A percentile compares a stretch with the other conserved stretches of the same genome.
These are phyloP conservation scores for Lecanosticta acicola DNA, from an alignment of 2,329 filamentous ascomycete species.

Conservation along the genomic window DNA sequence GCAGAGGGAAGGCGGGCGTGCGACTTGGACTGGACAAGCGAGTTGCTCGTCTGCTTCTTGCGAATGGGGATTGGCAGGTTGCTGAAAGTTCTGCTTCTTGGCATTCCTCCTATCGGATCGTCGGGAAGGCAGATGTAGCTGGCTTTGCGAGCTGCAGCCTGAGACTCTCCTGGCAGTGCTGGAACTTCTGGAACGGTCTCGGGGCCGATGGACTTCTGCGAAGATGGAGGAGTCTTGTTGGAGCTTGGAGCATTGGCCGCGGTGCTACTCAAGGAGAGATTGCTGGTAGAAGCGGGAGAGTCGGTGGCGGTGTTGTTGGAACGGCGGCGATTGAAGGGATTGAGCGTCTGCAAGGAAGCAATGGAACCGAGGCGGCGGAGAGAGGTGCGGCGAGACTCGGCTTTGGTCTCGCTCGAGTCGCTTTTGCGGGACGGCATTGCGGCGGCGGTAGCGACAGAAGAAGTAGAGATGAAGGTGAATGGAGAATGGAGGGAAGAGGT, in stretches of 20 bases:
- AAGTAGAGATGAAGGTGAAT: background rate
- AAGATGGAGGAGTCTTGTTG: conserved; percentile 9
- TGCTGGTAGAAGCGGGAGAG: conserved; percentile 21
- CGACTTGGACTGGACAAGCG: conserved; percentile 24
- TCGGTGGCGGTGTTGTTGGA: conserved; percentile 21
- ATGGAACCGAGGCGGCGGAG: conserved; percentile 32
- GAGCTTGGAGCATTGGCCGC: conserved; percentile 12
- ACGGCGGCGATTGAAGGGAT: conserved; percentile 32
- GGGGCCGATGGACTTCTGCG: conserved; percentile 9
- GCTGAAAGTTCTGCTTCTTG: conserved; percentile 34
- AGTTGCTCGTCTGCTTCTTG: conserved; percentile 16
- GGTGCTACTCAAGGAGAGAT: conserved; percentile 23
- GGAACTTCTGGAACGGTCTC: conserved; percentile 4
- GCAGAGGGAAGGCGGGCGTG: conserved; percentile 26
- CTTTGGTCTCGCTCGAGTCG: conserved; percentile 17
- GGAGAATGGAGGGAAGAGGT: background rate
- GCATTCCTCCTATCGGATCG: conserved; percentile 30
- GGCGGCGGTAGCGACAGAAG: background rate
- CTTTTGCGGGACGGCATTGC: conserved; percentile 24
- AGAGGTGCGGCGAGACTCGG: conserved; percentile 21
- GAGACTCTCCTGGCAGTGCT: background rate
- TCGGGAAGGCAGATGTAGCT: conserved; percentile 32
- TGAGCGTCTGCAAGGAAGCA: conserved; percentile 30
- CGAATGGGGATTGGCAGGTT: conserved; percentile 30
- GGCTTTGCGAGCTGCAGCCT: conserved; percentile 20